Percentiles rank a stretch among this genome's conserved stretches.
Evolutionary conservation across 2,329 filamentous ascomycete species (phyloP).

Genomic region (Aureobasidium mangrovei): DNA sequence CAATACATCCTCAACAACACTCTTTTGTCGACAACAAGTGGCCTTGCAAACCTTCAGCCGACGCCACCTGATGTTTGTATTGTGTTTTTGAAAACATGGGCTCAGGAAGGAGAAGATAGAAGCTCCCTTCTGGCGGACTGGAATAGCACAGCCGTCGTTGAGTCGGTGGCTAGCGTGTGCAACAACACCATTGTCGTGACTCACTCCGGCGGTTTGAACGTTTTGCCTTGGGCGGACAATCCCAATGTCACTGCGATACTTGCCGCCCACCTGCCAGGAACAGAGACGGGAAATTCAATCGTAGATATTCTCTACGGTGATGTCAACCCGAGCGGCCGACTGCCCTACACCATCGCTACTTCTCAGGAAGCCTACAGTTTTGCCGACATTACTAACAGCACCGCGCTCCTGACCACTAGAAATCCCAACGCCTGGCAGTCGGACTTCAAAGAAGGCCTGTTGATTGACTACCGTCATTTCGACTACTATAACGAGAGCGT

Average conservation of each 20-base stretch:
- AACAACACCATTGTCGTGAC: constrained; percentile 45
- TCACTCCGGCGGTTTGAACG: constrained; percentile 35
- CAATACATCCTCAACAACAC: constrained; percentile 37
- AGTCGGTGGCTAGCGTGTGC: constrained; percentile 38
- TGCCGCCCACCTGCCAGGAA: constrained; percentile 34
- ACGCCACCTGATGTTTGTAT: constrained; percentile 38
- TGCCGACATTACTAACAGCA: constrained; percentile 30
- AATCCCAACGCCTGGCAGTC: constrained; percentile 36
- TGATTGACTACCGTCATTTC: constrained; percentile 48
- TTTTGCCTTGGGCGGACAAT: constrained; percentile 33
- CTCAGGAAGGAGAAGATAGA: constrained; percentile 39
- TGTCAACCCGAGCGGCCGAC: constrained; percentile 27
- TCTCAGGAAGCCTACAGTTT: constrained; percentile 27
- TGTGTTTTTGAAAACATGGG: constrained; percentile 52
- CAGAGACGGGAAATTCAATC: constrained; percentile 33
- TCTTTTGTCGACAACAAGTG: constrained; percentile 24
- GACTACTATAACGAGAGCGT: constrained; percentile 32
- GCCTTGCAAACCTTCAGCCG: constrained; percentile 17
- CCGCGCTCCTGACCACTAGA: constrained; percentile 24
- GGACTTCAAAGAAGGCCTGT: constrained; percentile 44
- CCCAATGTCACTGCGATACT: constrained; percentile 37
- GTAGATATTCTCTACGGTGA: constrained; percentile 33
- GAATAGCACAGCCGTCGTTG: constrained; percentile 35
- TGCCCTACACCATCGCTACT: constrained; percentile 33
- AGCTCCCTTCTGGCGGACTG: constrained; percentile 33